Conservation (phyloP, 805 yeast genomes). For the Maudiozyma turicensis region DNA sequence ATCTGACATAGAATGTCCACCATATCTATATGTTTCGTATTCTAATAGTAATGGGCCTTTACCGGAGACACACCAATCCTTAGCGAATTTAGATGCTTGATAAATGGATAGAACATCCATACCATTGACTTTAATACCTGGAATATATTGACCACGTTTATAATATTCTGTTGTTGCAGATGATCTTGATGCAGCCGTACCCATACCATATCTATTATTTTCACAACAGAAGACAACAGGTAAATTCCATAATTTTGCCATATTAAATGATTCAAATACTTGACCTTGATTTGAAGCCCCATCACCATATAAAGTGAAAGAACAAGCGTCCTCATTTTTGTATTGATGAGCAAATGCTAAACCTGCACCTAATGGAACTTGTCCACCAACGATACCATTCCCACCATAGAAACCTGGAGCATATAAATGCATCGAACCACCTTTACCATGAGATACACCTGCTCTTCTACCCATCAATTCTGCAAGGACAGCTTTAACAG, state of each 20-base stretch:
- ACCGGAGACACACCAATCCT: conserved; percentile 88
- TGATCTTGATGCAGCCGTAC: conserved; percentile 94
- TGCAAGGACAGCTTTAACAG: conserved; percentile 82
- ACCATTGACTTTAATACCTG: conserved; percentile 97
- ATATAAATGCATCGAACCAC: conserved; percentile 99
- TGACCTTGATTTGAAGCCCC: conserved; percentile 99
- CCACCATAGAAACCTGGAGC: conserved; percentile 96
- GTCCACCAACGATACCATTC: conserved; percentile 99
- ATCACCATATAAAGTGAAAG: conserved; percentile 91
- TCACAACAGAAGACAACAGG: conserved; percentile 95
- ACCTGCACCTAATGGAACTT: conserved; percentile 97
- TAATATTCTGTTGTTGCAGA: conserved; percentile 94
- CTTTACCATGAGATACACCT: conserved; percentile 95
- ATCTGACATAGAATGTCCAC: conserved; percentile 99
- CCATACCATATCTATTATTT: conserved; percentile 99
- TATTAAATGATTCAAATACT: conserved; percentile 94
- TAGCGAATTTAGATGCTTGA: conserved; percentile 94
- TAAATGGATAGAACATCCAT: conserved; percentile 94
- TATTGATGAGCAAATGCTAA: conserved; percentile 97
- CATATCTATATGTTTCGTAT: conserved; percentile 98
- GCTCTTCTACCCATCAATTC: conserved; percentile 94
- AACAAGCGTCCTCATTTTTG: conserved; percentile 67
- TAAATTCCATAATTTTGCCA: conserved; percentile 97
- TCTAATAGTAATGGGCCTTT: conserved; percentile 95
- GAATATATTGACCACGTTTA: conserved; percentile 99